phyloP scores from a whole-genome alignment of 2,329 filamentous ascomycete species.

The Cadophora sp. region DNA sequence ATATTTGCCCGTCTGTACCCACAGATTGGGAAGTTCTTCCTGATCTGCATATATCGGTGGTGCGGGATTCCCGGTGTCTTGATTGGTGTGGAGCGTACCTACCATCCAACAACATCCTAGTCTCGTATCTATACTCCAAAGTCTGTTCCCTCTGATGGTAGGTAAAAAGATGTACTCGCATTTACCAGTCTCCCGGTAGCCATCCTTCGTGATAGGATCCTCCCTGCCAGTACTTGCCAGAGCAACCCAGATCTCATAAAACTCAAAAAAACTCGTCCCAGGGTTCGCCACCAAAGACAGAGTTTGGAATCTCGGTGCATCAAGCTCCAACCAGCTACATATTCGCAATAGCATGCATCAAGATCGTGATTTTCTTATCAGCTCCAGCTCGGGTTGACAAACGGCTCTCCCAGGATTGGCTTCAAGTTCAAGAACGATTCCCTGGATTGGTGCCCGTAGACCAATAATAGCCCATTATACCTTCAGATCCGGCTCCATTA shows the following conservation, averaged over 20 bases:
- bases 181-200: too few species aligned
- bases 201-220: too few species aligned
- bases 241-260: too few species aligned
- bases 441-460: constrained; percentile 5
- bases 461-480: background rate
- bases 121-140: background rate
- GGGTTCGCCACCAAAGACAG: background rate
- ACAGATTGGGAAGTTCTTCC: background rate
- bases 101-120: too few species aligned
- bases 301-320: background rate
- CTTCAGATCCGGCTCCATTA: background rate
- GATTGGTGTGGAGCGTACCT: too few species aligned
- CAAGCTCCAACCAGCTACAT: background rate
- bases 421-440: background rate
- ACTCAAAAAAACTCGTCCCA: background rate
- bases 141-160: background rate
- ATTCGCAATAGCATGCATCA: constrained; percentile 8
- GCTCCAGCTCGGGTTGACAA: background rate
- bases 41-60: background rate
- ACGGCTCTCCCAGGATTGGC: background rate
- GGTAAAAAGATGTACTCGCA: too few species aligned
- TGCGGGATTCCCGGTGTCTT: background rate
- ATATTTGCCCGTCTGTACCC: background rate
- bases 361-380: constrained; percentile 7
- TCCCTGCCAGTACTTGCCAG: too few species aligned